Evolutionary conservation across 2,329 filamentous ascomycete species (phyloP).

Genomic region (Diaporthe australafricana): DNA sequence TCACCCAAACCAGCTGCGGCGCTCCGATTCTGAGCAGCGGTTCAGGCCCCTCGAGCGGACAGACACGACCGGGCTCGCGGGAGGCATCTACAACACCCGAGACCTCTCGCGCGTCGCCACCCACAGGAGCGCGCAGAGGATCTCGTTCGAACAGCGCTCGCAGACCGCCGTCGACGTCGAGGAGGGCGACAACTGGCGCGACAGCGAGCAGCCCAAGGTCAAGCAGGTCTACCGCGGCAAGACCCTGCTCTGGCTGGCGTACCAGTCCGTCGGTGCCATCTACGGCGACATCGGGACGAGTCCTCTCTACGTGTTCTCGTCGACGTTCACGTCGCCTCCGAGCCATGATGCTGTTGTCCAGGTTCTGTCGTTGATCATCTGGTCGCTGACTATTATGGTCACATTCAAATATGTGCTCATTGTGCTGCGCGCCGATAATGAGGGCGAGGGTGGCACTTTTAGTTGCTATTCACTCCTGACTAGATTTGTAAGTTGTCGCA

Average conservation of each 20-base stretch:
- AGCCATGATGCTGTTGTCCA: conserved; percentile 68
- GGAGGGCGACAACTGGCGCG: conserved; percentile 39
- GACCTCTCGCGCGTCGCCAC: conserved; percentile 34
- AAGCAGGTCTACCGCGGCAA: conserved; percentile 41
- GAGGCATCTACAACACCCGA: conserved; percentile 39
- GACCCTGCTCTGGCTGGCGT: conserved; percentile 57
- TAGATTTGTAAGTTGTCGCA: conserved; percentile 53
- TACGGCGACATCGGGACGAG: conserved; percentile 64
- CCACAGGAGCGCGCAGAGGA: conserved; percentile 22
- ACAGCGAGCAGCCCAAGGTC: conserved; percentile 34
- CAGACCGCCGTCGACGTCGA: conserved; percentile 35
- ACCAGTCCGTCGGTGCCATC: conserved; percentile 75
- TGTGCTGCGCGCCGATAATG: conserved; percentile 73
- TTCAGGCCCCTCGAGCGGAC: conserved; percentile 29
- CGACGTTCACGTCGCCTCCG: conserved; percentile 68
- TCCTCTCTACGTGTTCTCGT: conserved; percentile 78
- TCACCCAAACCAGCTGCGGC: conserved; percentile 30
- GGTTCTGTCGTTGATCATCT: conserved; percentile 74
- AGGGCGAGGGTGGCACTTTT: conserved; percentile 77
- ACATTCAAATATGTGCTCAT: conserved; percentile 76
- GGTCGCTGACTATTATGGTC: conserved; percentile 76
- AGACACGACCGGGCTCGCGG: conserved; percentile 37
- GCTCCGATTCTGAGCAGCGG: conserved; percentile 35
- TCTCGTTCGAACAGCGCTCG: conserved; percentile 27
- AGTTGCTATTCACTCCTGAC: conserved; percentile 73